Evolutionary conservation across 2,329 filamentous ascomycete genomes (phyloP).

Genomic region (Fusarium austroafricanum): DNA sequence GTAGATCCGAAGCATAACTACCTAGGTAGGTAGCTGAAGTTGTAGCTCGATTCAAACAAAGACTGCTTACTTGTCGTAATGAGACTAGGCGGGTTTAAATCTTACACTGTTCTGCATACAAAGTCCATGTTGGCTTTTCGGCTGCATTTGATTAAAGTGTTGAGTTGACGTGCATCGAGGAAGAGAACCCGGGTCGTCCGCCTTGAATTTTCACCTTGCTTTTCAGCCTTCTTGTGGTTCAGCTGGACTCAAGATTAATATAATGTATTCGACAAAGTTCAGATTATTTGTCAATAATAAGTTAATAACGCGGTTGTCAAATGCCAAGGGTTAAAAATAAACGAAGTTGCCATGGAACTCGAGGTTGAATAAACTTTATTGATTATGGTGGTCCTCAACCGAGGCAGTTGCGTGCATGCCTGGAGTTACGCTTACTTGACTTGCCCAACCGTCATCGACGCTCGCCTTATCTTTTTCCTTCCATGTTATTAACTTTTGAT

Average conservation of each 20-base stretch:
- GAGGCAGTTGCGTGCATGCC: constrained; percentile 8
- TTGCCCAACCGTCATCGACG: neutral
- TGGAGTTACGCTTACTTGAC: constrained; percentile 12
- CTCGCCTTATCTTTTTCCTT: constrained; percentile 2
- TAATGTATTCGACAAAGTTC: neutral
- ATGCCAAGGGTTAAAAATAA: neutral
- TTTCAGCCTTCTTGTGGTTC: neutral
- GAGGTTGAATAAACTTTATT: constrained; percentile 12
- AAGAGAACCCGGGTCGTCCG: constrained; percentile 13
- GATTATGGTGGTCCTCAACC: constrained; percentile 1
- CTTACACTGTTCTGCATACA: neutral
- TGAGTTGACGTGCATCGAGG: constrained; percentile 23
- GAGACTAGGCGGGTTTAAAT: neutral
- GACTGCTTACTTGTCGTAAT: neutral
- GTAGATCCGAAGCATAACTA: neutral
- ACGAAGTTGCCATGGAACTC: neutral
- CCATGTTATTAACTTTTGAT: neutral
- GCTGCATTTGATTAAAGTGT: constrained; percentile 14
- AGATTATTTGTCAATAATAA: neutral
- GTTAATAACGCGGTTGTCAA: neutral
- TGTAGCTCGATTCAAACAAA: neutral
- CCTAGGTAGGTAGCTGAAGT: neutral
- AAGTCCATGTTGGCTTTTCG: constrained; percentile 19
- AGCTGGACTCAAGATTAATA: neutral
- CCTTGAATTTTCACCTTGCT: neutral